Conservation (phyloP, 2,329 filamentous ascomycete genomes). For the Penicillium sp. region DNA sequence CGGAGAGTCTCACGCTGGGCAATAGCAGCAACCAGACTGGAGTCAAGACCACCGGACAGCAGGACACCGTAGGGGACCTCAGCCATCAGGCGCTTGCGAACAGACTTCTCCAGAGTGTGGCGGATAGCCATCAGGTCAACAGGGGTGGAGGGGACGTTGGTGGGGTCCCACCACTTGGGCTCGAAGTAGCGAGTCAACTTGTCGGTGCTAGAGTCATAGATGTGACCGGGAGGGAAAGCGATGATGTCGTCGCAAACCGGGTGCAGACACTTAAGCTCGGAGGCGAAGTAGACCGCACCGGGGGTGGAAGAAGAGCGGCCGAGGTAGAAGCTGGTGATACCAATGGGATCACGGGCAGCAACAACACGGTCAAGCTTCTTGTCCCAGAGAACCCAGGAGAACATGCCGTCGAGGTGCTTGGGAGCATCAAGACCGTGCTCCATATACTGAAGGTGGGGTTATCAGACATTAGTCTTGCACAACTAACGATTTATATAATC, state of each 20-base stretch:
- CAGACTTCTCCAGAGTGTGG: constrained; percentile 80
- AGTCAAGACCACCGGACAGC: constrained; percentile 92
- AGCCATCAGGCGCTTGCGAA: constrained; percentile 96
- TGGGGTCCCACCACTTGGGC: constrained; percentile 86
- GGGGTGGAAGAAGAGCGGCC: constrained; percentile 83
- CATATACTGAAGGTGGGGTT: constrained; percentile 67
- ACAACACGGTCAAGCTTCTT: constrained; percentile 89
- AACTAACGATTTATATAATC: background rate
- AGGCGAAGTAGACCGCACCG: constrained; percentile 89
- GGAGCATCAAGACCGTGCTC: constrained; percentile 90
- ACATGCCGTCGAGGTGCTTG: constrained; percentile 97
- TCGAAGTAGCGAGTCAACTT: constrained; percentile 84
- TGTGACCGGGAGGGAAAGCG: constrained; percentile 88
- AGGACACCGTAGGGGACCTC: constrained; percentile 97
- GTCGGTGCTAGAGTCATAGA: constrained; percentile 93
- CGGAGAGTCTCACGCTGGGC: constrained; percentile 88
- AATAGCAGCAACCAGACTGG: constrained; percentile 90
- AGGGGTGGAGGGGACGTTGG: constrained; percentile 73
- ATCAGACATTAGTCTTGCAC: constrained; percentile 16
- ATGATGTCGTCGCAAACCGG: constrained; percentile 94
- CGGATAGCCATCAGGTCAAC: constrained; percentile 82
- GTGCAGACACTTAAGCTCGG: constrained; percentile 90
- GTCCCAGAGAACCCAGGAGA: constrained; percentile 98
- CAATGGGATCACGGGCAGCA: constrained; percentile 93
- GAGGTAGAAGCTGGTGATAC: constrained; percentile 96